A percentile compares a stretch with the other conserved stretches of the same genome.
Conservation (phyloP, 345 rosid genomes). For the Brassica incana region DNA sequence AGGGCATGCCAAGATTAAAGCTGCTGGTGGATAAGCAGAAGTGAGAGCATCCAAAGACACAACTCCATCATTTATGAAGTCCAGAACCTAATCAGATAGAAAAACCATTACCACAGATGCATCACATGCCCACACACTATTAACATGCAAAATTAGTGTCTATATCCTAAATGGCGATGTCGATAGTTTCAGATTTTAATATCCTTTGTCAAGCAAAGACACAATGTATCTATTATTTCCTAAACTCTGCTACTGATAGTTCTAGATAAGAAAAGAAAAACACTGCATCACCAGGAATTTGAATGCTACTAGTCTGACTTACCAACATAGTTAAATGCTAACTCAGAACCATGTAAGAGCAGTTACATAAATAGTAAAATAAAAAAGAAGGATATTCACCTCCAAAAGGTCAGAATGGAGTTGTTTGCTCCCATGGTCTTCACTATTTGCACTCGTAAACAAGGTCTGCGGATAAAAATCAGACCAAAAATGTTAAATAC, state of each 20-base stretch:
- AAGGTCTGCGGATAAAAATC: conserved; percentile 47
- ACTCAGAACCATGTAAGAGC: not conserved
- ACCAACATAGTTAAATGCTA: conserved; percentile 1
- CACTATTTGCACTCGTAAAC: conserved; percentile 49
- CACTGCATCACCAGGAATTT: not conserved
- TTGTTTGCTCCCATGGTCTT: conserved; percentile 43
- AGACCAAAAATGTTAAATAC: not conserved
- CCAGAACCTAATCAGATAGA: conserved; percentile 69
- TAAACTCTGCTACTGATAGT: not conserved
- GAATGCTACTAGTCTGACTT: conserved; percentile 11
- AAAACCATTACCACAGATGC: conserved; percentile 8
- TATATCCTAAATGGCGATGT: not conserved
- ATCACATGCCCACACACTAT: not conserved
- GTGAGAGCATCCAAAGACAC: conserved; percentile 83
- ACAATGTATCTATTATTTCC: conserved; percentile 7
- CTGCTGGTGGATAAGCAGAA: conserved; percentile 67
- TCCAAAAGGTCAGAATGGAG: conserved; percentile 71
- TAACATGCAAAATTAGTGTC: not conserved
- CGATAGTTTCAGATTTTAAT: not conserved
- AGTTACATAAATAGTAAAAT: not conserved
- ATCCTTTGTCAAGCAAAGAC: not conserved
- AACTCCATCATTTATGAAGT: conserved; percentile 92
- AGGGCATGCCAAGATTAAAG: conserved; percentile 64
- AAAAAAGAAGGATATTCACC: conserved; percentile 38
- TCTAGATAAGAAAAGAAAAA: not conserved